A percentile compares a stretch with the other conserved stretches of the same genome.
Evolutionary conservation across 768 basidiomycete genomes (phyloP).

Genomic region (Brasilioporus rufonigricans): DNA sequence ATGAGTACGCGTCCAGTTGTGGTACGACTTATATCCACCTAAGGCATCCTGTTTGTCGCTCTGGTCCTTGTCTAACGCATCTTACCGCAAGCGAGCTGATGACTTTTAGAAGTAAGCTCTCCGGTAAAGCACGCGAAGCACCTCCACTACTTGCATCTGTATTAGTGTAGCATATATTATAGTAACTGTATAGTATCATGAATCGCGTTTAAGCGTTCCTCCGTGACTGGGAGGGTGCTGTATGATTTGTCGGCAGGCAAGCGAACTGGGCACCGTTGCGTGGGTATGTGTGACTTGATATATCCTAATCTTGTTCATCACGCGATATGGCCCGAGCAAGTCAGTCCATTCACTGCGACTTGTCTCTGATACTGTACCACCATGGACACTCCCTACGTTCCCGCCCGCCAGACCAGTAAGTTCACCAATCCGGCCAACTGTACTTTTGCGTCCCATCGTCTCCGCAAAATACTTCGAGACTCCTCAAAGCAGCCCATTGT

Average conservation of each 20-base stretch:
- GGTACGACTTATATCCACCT: conserved; percentile 17
- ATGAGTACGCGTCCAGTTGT: conserved; percentile 14
- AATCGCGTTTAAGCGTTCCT: neutral
- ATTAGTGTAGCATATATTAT: conserved; percentile 21
- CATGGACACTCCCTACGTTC: conserved; percentile 24
- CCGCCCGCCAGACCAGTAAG: conserved; percentile 17
- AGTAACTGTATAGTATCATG: conserved; percentile 21
- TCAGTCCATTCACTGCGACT: conserved; percentile 4
- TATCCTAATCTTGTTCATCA: neutral
- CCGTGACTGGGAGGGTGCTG: too few relatives aligned
- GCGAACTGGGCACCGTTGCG: neutral
- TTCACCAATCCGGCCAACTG: conserved; percentile 71
- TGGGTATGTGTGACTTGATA: conserved; percentile 24
- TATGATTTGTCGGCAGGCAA: neutral
- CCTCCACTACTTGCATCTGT: conserved; percentile 9
- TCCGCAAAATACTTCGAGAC: conserved; percentile 55
- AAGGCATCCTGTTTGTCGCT: neutral
- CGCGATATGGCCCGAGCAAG: conserved; percentile 5
- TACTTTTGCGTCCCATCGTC: conserved; percentile 64
- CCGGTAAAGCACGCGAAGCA: neutral
- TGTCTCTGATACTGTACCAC: conserved; percentile 12
- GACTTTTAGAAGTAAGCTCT: conserved; percentile 8
- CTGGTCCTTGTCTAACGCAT: conserved; percentile 1
- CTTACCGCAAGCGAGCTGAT: conserved; percentile 2
- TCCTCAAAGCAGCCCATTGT: conserved; percentile 80